A percentile compares a stretch with the other conserved stretches of the same genome.
These are phyloP conservation scores for Themeda triandra DNA, from an alignment of 176 grass and related monocot genomes.

Conservation along the genomic window DNA sequence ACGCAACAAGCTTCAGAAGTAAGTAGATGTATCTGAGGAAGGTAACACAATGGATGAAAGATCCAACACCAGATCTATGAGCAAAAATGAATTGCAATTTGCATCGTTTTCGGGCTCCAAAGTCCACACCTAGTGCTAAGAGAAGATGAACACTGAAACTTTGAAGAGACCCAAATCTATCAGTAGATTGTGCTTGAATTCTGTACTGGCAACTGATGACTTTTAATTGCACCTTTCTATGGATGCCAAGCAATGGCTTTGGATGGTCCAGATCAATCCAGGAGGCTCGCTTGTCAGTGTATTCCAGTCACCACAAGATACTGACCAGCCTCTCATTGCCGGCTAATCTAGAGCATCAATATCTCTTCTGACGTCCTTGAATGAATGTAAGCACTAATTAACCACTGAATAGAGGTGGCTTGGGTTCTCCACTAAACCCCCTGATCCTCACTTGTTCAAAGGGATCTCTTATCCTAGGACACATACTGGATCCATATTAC, in stretches of 20 bases:
- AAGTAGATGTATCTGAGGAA: slow-evolving; percentile 5
- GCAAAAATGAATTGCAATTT: slow-evolving; percentile 31
- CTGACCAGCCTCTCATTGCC: neutral
- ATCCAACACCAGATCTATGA: slow-evolving; percentile 35
- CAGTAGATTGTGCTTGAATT: neutral
- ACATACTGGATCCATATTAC: neutral
- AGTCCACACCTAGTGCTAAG: slow-evolving; percentile 29
- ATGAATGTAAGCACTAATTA: no score
- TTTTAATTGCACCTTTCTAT: neutral
- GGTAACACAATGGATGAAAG: neutral
- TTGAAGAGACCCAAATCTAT: slow-evolving; percentile 1
- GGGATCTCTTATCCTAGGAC: slow-evolving; percentile 4
- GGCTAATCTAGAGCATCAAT: neutral
- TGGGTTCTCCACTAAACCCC: neutral
- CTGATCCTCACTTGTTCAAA: slow-evolving; percentile 2
- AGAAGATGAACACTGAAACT: neutral
- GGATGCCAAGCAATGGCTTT: neutral
- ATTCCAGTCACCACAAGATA: neutral
- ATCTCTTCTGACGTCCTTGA: neutral
- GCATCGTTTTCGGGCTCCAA: neutral
- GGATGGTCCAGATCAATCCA: neutral
- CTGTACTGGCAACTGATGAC: neutral
- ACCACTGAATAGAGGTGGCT: neutral
- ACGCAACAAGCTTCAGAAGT: slow-evolving; percentile 11
- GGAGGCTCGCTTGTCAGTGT: neutral